Conservation (phyloP, 345 rosid species). For the Camelina laxa region DNA sequence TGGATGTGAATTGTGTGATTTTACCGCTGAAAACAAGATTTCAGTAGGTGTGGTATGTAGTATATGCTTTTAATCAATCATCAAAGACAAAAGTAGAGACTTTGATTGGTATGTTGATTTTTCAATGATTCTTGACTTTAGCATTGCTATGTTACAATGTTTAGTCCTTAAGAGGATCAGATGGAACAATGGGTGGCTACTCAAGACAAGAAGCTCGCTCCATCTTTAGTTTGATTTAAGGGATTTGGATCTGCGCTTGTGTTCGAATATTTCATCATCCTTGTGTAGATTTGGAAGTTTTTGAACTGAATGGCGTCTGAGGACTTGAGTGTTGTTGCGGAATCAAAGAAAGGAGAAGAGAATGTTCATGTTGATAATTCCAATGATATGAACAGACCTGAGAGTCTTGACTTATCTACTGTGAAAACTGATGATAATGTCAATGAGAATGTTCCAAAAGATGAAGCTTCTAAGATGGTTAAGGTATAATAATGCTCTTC, state of each 20-base stretch:
- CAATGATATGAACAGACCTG: conserved; percentile 42
- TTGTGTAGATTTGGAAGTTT: conserved; percentile 23
- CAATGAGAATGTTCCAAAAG: conserved; percentile 44
- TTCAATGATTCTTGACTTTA: conserved; percentile 15
- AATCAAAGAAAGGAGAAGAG: conserved; percentile 49
- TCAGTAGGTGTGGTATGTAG: neutral
- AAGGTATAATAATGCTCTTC: conserved; percentile 54
- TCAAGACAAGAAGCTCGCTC: conserved; percentile 7
- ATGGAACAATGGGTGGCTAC: conserved; percentile 42
- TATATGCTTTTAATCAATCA: neutral
- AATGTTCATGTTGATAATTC: conserved; percentile 44
- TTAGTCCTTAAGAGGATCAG: conserved; percentile 25
- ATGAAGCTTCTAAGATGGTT: conserved; percentile 38
- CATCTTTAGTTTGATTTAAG: conserved; percentile 14
- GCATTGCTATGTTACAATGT: conserved; percentile 27
- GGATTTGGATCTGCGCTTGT: conserved; percentile 34
- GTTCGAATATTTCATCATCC: conserved; percentile 14
- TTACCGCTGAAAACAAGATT: neutral
- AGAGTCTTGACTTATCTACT: conserved; percentile 39
- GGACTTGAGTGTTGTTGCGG: conserved; percentile 45
- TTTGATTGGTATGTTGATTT: neutral
- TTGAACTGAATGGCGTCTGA: conserved; percentile 64
- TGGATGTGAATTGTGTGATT: conserved; percentile 1
- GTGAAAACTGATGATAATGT: conserved; percentile 41
- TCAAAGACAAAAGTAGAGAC: neutral